Percentiles rank a stretch among this genome's conserved stretches.
Conservation (phyloP, 179 eudicot species). For the Camellia oleifera region DNA sequence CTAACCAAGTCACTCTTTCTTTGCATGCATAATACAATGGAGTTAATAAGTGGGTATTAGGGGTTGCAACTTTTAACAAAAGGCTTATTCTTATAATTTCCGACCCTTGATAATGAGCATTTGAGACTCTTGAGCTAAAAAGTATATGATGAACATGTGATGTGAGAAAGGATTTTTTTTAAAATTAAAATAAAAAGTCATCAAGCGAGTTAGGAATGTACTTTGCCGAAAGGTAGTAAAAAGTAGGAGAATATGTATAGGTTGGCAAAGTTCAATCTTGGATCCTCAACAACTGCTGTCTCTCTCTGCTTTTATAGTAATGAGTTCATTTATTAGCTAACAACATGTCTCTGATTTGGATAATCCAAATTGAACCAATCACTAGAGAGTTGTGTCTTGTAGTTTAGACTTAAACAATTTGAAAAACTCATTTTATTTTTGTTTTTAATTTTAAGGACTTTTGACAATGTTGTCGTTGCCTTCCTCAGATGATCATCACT, state of each 20-base stretch:
- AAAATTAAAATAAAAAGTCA: neutral
- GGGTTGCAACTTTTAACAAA: neutral
- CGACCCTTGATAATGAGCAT: neutral
- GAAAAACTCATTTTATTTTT: neutral
- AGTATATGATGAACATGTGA: neutral
- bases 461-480: too few species aligned
- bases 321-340: neutral
- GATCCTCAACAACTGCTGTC: neutral
- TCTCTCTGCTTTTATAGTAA: neutral
- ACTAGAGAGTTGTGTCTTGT: slow-evolving; percentile 10
- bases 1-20: too few species aligned
- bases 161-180: neutral
- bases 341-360: slow-evolving; percentile 4
- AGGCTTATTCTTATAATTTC: neutral
- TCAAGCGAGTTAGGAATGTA: neutral
- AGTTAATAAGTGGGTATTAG: too few species aligned
- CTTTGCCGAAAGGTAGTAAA: slow-evolving; percentile 14
- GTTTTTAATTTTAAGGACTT: too few species aligned
- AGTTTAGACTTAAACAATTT: neutral
- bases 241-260: neutral
- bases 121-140: slow-evolving; percentile 12
- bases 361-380: slow-evolving; percentile 18
- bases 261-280: slow-evolving; percentile 18
- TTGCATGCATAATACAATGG: too few species aligned
- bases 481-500: too few species aligned